Conservation (phyloP, 805 yeast species). For the Pichia californica region DNA sequence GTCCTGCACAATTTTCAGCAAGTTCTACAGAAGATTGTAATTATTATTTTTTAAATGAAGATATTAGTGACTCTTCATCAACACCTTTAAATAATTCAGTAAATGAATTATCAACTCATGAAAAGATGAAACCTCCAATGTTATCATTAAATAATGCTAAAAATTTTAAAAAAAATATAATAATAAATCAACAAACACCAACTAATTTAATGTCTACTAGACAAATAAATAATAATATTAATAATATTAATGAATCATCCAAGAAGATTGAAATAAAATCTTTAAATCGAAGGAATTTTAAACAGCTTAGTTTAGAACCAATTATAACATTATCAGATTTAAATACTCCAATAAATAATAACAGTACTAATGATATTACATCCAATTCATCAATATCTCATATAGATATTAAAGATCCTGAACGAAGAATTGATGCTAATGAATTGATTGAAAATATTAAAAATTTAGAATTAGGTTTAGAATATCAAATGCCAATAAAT, state of each 20-base stretch:
- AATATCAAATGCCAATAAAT: constrained; percentile 44
- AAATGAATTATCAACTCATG: not conserved
- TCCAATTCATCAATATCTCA: constrained; percentile 2
- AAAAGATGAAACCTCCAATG: not conserved
- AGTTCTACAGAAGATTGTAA: constrained; percentile 9
- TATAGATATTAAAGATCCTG: constrained; percentile 23
- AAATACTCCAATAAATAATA: not conserved
- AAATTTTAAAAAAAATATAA: constrained; percentile 1
- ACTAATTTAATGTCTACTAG: constrained; percentile 11
- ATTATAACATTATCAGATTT: no score
- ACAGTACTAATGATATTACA: no score
- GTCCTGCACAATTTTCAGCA: constrained; percentile 9
- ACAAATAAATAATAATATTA: not conserved
- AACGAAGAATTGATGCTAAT: constrained; percentile 27
- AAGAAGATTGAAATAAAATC: constrained; percentile 30
- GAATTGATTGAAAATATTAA: constrained; percentile 39
- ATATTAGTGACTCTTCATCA: not conserved
- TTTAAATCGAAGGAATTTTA: constrained; percentile 51
- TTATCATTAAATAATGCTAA: not conserved
- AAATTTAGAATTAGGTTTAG: constrained; percentile 47
- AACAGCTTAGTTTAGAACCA: constrained; percentile 41
- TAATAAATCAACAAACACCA: constrained; percentile 10
- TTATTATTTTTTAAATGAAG: not conserved
- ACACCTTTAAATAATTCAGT: no score
- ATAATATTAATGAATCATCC: constrained; percentile 6